phyloP scores from a whole-genome alignment of 345 rosid genomes.

The Eucalyptus marginata region DNA sequence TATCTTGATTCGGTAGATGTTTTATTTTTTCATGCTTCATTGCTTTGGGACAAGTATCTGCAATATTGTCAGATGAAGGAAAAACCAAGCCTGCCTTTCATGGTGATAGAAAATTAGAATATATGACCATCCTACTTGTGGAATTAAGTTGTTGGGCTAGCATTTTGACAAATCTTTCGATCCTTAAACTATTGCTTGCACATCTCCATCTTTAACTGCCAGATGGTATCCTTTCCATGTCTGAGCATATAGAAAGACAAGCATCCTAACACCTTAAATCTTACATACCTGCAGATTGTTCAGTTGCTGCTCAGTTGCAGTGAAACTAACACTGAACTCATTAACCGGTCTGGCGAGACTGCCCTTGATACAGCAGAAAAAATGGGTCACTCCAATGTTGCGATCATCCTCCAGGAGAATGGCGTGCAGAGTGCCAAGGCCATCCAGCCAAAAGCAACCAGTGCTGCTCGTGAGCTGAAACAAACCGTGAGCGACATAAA shows the following conservation, averaged over 20 bases:
- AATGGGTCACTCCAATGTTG: conserved; percentile 41
- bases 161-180: not conserved
- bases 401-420: conserved; percentile 34
- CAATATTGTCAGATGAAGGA: not conserved
- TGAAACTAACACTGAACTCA: conserved; percentile 32
- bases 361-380: conserved; percentile 88
- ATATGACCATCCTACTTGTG: not conserved
- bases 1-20: not conserved
- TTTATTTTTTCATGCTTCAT: not conserved
- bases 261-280: not conserved
- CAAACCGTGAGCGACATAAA: conserved; percentile 95
- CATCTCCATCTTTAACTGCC: not conserved
- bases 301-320: conserved; percentile 36
- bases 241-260: not conserved
- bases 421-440: conserved; percentile 66
- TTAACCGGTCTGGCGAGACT: conserved; percentile 65
- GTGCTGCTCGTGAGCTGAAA: conserved; percentile 70
- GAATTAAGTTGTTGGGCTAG: not conserved
- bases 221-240: not conserved
- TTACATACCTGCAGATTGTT: conserved; percentile 39
- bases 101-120: not conserved
- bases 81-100: not conserved
- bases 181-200: not conserved
- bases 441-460: conserved; percentile 33
- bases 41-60: not conserved